Base-by-base conservation (phyloP, 495 filamentous ascomycete species). In the Hamigera avellanea region DNA sequence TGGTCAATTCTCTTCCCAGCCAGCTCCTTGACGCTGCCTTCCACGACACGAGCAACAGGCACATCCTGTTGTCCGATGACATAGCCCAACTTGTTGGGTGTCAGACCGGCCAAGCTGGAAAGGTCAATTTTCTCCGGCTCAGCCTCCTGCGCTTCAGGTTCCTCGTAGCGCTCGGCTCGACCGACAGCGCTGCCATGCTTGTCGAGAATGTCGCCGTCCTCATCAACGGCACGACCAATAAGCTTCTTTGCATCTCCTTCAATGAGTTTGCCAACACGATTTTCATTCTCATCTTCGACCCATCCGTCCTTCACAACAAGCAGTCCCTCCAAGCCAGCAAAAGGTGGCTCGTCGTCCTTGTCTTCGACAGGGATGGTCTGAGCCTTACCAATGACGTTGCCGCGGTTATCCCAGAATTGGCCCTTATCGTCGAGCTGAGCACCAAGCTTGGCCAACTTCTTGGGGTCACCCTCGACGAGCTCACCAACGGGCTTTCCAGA, bases 41-140 rank as follows among this genome's bases (percentile, higher is more conserved):
- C 69, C 10, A 76, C 62, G 2, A 93, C 66, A 27, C 74, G 75
- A 13, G 70, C 84, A 50, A 86, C 75, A 1, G 82, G 65, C 18
- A 81, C 70, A 7, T 80, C 80, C n/a, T 83, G 70, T 2, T 72
- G 62, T 15, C 78, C 75, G 25, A 87, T 76, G 36, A 91, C 77
- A 42, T 81, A 80, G 36, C 85, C 85, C 23, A 71, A 59, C 63
- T 91, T 93, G 72, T 87, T 89, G 51, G 86, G 73, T 25, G 63
- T 70, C 51, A 73, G 72, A 40, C 73, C 75, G 23, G 77, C 72
- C 19, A 91, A 60, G 17, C 69, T 56, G 0, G 80, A 81, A 16
- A 81, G 65, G 50, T 93, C 81, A 27, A 43, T 40, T 8, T 54
- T 61, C 45, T 70, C 72, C 19, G 63, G 60, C 45, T 73, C 69